Base-by-base conservation (phyloP, 768 basidiomycete species). In the Mycena leptocephala region DNA sequence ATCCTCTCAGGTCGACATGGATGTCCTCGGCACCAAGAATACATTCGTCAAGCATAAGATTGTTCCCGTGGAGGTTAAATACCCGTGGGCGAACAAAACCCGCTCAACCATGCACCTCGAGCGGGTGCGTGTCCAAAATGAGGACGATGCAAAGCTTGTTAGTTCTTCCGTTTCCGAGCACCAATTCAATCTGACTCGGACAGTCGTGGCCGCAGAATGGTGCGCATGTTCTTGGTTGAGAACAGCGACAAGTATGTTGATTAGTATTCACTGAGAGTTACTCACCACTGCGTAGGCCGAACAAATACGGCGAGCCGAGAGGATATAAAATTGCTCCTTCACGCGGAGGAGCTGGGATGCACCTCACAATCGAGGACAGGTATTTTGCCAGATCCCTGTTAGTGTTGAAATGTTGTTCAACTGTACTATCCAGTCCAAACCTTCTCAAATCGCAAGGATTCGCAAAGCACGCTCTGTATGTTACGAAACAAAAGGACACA, bases 291-390 rank as follows among this genome's bases (percentile, higher is more conserved):
- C 26, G 6, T 14, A 83, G 83, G 66, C 83, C 58, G 35, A 91
- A 91, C 76, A 81, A 82, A 51, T 91, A 89, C 87, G 88, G 87
- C 5, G 87, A 86, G 14, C 82, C 88, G 10, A 81, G 88, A 11
- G 90, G 89, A 4, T 91, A 90, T 73, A 85, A 86, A 1, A 87
- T 91, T 51, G 89, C 90, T 75, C 88, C 90, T 1, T 90, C 88
- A 7, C 65, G 77, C 14, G 77, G 77, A 46, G 77, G 77, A 20
- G n/a, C 77, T 16, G 77, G 77, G 16, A 78, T 78, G 77, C 51
- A 75, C 39, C 67, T 68, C 81, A 89, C 80, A 82, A 85, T 66
- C 85, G 51, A 72, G 37, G 53, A 78, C 55, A 78, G 77, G 77
- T 71, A 59, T 26, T n/a, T n/a, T n/a, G 6, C 32, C 6, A 1